Conservation (phyloP, 768 basidiomycete species). For the Panaeolus cyanescens region DNA sequence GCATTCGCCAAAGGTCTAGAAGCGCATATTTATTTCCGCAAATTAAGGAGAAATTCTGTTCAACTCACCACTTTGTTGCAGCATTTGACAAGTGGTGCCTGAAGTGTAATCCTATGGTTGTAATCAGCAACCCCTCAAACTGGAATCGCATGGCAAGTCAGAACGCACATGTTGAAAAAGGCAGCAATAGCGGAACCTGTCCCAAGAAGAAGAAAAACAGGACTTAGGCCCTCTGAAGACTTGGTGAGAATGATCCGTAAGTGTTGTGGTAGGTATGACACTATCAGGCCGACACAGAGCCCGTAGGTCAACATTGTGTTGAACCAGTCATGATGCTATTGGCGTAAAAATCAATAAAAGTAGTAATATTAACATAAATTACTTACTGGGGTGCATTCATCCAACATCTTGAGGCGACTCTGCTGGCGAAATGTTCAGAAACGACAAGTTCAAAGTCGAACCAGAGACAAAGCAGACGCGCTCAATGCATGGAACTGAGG, state of each 20-base stretch:
- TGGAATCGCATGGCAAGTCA: neutral
- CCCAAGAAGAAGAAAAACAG: slow-evolving; percentile 89
- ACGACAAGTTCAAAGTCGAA: neutral
- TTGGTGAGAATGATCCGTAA: slow-evolving; percentile 75
- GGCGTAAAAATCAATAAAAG: neutral
- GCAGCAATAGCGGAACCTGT: slow-evolving; percentile 81
- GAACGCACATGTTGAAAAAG: slow-evolving; percentile 78
- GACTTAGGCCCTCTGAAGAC: slow-evolving; percentile 89
- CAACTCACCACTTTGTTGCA: slow-evolving; percentile 73
- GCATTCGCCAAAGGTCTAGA: slow-evolving; percentile 71
- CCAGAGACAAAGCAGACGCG: neutral
- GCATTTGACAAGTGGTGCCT: slow-evolving; percentile 81
- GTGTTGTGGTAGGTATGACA: slow-evolving; percentile 89
- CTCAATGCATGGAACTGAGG: neutral
- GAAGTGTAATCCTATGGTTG: slow-evolving; percentile 70
- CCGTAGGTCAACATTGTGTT: slow-evolving; percentile 63
- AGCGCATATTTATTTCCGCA: neutral
- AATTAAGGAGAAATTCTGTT: neutral
- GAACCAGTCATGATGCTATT: slow-evolving; percentile 80
- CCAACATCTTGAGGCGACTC: slow-evolving; percentile 10
- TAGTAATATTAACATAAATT: neutral
- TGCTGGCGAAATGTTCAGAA: neutral
- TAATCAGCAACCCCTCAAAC: neutral
- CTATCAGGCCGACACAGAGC: slow-evolving; percentile 70
- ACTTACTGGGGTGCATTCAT: slow-evolving; percentile 17